A percentile compares a stretch with the other conserved stretches of the same genome.
phyloP scores from a whole-genome alignment of 768 basidiomycete genomes.

The Phylloporus sp. region DNA sequence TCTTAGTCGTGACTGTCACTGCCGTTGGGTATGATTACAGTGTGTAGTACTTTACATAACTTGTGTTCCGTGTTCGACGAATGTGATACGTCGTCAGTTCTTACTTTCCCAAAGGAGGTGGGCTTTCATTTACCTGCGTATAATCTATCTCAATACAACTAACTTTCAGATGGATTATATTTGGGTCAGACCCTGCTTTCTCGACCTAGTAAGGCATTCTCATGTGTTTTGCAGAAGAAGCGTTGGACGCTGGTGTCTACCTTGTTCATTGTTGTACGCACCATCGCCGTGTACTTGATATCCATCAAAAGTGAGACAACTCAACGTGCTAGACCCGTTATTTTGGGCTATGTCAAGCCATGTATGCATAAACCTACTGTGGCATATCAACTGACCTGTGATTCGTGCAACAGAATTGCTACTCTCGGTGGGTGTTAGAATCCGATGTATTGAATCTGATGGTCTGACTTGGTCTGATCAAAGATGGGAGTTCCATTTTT shows the following conservation, averaged over 20 bases:
- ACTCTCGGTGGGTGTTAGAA: neutral
- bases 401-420: neutral
- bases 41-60: neutral
- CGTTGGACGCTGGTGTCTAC: slow-evolving; percentile 1
- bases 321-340: neutral
- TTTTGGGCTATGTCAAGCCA: neutral
- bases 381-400: too few species aligned
- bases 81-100: neutral
- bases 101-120: neutral
- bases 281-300: too few species aligned
- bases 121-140: neutral
- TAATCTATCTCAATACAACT: neutral
- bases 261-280: neutral
- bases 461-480: neutral
- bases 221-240: neutral
- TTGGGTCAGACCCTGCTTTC: neutral
- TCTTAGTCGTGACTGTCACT: neutral
- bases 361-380: neutral
- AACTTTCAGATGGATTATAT: neutral
- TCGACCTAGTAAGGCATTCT: neutral
- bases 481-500: neutral
- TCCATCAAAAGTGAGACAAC: too few species aligned
- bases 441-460: neutral
- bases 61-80: neutral
- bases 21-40: neutral